Conservation (phyloP, 768 basidiomycete genomes). For the Omphalotus guepiniiformis region DNA sequence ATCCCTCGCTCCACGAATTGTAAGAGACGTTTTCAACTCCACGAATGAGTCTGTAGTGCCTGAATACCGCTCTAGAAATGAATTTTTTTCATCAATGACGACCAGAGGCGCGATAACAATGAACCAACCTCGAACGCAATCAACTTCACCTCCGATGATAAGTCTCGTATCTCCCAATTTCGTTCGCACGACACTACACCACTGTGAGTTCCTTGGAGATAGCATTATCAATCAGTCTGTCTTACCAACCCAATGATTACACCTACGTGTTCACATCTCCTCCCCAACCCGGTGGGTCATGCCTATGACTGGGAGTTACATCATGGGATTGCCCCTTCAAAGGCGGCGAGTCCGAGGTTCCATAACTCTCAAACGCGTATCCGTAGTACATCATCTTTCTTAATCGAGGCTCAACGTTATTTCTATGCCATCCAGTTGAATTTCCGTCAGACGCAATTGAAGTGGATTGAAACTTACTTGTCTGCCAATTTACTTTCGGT, state of each 20-base stretch:
- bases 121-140: slow-evolving; percentile 72
- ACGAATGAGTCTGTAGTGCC: slow-evolving; percentile 67
- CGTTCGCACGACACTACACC: slow-evolving; percentile 88
- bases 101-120: slow-evolving; percentile 1
- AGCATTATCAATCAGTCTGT: too few relatives aligned
- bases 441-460: not conserved
- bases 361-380: slow-evolving; percentile 88
- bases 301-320: not conserved
- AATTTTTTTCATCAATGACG: slow-evolving; percentile 11
- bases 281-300: slow-evolving; percentile 56
- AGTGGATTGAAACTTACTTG: slow-evolving; percentile 50
- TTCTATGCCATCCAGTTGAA: slow-evolving; percentile 34
- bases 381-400: slow-evolving; percentile 73
- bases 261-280: slow-evolving; percentile 82
- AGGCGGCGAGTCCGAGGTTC: slow-evolving; percentile 49
- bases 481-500: slow-evolving; percentile 53
- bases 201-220: slow-evolving; percentile 88
- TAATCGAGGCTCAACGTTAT: slow-evolving; percentile 60
- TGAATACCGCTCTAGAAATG: slow-evolving; percentile 48
- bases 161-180: slow-evolving; percentile 69
- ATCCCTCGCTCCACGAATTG: slow-evolving; percentile 60
- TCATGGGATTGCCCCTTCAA: not conserved
- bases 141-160: slow-evolving; percentile 87
- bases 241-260: too few relatives aligned
- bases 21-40: slow-evolving; percentile 83